Evolutionary conservation across 164 flowering plant genomes (phyloP), one percentile per base, ranked within the genome.

Genomic region (Paratinospora sagittata): DNA sequence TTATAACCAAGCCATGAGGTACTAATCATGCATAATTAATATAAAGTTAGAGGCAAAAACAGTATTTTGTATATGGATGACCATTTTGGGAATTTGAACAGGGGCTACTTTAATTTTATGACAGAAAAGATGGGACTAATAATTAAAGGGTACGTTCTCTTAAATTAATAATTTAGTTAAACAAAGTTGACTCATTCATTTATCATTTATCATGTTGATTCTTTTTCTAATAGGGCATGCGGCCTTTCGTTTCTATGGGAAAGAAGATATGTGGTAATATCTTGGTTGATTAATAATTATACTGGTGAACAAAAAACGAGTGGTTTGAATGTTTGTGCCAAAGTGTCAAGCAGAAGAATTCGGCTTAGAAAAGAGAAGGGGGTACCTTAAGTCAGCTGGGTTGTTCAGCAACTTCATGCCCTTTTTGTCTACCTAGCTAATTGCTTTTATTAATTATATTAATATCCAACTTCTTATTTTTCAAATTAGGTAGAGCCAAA

Each of bases 351-450:
- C 58, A 52, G 19, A n/a, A 52, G 58, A 52, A 52, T 6, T 52
- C 21, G 58, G 58, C 58, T 52, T 16, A 52, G 16, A 16, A 52
- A 52, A 52, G 58, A n/a, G 19, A 52, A 8, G 3, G 8, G 58
- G 58, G 58, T 5, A 52, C 58, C 58, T 52, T 16, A 52, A 52
- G 58, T 52, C 58, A 52, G 58, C 58, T 52, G 58, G 58, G 58
- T 52, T 52, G 58, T 52, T 52, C 58, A 52, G 58, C 58, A 52
- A 52, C 58, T 52, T 52, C 58, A 17, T 19, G n/a, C 58, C 58
- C 21, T 52, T 52, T 52, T 52, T 52, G 23, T 52, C n/a, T n/a
- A n/a, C n/a, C n/a, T n/a, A n/a, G n/a, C 23, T 52, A 52, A 52
- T 1, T 52, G 6, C n/a, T 39, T 11, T 1, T 1, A 3, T 39